Evolutionary conservation across 192 early-diverging fungal genomes (phyloP), one percentile per base, ranked within the genome.

Genomic region (Linnemannia zychae): DNA sequence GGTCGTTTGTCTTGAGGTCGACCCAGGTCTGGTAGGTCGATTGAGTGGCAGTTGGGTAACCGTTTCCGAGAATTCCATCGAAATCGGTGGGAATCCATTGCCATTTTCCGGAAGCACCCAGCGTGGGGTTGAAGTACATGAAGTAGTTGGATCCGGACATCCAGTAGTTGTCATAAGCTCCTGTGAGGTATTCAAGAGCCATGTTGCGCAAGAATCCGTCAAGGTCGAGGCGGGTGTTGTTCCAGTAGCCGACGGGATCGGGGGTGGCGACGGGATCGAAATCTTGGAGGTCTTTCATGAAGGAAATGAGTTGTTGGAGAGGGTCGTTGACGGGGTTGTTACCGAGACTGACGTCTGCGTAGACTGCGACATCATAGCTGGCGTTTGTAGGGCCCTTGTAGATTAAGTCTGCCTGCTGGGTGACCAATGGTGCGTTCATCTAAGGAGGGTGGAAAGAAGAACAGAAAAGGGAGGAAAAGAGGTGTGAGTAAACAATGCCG

Each of bases 51-150:
- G 72, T 74, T 0, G 79, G 79, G 79, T 71, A 81, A 20, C 88
- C 88, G 67, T 85, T 63, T 7, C 88, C 88, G 76, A 89, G 87
- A 15, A 81, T 87, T n/a, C 70, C 82, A 40, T 89, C 88, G 60
- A 89, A 89, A 75, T 89, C 88, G 17, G 87, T 87, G 0, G 88
- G 88, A 36, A 89, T 15, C 72, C 79, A 81, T 15, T 81, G 79
- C 79, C 79, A 81, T 34, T 75, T 75, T 50, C 79, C 79, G 0
- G 22, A n/a, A 20, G 49, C 63, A 13, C 79, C 79, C 18, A 81
- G 53, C 7, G 7, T 22, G n/a, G 79, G 63, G 49, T 82, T 82
- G 36, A 82, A 82, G 75, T 82, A 82, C 70, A 82, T 72, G 18
- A 82, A 77, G 71, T 83, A 83, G 50, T 83, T 83, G n/a, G 75